These are phyloP conservation scores for Pichia sp. DNA, from an alignment of 1,139 yeast genomes.

Conservation along the genomic window DNA sequence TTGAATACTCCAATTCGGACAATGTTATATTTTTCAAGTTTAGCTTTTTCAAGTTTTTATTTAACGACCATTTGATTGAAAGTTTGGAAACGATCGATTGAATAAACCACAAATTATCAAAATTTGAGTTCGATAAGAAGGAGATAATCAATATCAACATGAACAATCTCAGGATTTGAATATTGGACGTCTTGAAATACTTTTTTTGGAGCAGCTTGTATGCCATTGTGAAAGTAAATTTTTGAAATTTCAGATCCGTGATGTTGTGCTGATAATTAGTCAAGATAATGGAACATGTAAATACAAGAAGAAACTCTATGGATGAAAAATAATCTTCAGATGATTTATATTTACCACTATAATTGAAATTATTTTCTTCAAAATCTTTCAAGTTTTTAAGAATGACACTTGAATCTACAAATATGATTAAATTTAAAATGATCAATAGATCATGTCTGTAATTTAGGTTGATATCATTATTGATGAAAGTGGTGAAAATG, in stretches of 20 bases:
- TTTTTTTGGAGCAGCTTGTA: slow-evolving; percentile 2
- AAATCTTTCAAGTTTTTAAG: slow-evolving; percentile 1
- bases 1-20: slow-evolving; percentile 32
- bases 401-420: slow-evolving; percentile 5
- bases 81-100: slow-evolving; percentile 30
- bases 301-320: slow-evolving; percentile 6
- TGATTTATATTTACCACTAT: slow-evolving; percentile 8
- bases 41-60: slow-evolving; percentile 28
- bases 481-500: neutral
- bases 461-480: neutral
- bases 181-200: slow-evolving; percentile 1
- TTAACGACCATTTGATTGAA: slow-evolving; percentile 12
- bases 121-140: slow-evolving; percentile 20
- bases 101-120: slow-evolving; percentile 46
- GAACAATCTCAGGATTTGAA: slow-evolving; percentile 29
- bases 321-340: slow-evolving; percentile 5
- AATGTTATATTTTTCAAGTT: slow-evolving; percentile 23
- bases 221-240: slow-evolving; percentile 5
- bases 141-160: slow-evolving; percentile 24
- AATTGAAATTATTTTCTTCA: slow-evolving; percentile 17
- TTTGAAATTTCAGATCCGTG: neutral
- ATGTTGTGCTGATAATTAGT: neutral
- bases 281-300: slow-evolving; percentile 4
- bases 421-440: slow-evolving; percentile 6
- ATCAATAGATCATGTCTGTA: neutral